Conservation (phyloP, 352 stramenopile genomes). For the Pythium rhizo-oryzae region DNA sequence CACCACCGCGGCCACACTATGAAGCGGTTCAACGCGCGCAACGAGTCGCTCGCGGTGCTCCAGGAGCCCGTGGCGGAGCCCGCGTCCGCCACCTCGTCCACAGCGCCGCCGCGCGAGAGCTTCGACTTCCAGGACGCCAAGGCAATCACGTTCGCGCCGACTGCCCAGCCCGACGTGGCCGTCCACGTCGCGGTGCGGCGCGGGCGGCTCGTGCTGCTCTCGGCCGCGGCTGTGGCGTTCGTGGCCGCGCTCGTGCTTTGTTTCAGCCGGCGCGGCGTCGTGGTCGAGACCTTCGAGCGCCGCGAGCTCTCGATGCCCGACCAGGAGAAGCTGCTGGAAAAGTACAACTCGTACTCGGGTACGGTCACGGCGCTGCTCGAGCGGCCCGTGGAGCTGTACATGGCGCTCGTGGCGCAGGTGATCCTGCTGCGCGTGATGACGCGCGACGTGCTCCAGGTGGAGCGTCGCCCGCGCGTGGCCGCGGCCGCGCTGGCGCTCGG, state of each 20-base stretch:
- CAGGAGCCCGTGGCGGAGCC: too few species aligned
- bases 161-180: not conserved
- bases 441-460: not conserved
- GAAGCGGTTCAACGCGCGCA: too few species aligned
- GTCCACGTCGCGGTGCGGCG: not conserved
- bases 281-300: not conserved
- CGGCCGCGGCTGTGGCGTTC: not conserved
- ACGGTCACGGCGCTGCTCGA: not conserved
- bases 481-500: not conserved
- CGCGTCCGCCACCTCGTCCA: too few species aligned
- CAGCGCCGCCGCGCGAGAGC: too few species aligned
- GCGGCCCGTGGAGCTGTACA: not conserved
- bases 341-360: constrained; percentile 20
- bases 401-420: not conserved
- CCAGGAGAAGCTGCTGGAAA: constrained; percentile 13
- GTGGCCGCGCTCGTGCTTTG: not conserved
- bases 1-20: too few species aligned
- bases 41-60: too few species aligned
- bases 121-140: too few species aligned
- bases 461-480: not conserved
- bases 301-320: not conserved
- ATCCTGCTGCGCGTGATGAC: constrained; percentile 1
- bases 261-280: not conserved
- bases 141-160: too few species aligned
- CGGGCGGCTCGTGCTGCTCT: constrained; percentile 3